Percentiles rank a stretch among this genome's conserved stretches.
phyloP scores from a whole-genome alignment of 805 yeast species.

The Nematodospora valgi region DNA sequence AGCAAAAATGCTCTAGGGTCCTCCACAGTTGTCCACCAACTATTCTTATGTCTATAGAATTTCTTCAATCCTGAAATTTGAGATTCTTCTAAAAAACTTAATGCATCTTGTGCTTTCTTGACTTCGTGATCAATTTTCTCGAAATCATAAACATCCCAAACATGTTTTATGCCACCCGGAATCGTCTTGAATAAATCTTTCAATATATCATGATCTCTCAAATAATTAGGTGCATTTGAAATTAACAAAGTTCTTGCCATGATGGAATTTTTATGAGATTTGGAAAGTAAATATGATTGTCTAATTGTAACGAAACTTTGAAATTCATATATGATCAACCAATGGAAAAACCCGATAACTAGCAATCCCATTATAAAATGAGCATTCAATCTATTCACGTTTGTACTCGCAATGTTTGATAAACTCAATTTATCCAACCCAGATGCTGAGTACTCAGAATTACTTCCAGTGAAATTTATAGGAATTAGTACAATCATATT shows the following conservation, averaged over 20 bases:
- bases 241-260: slow-evolving; percentile 36
- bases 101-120: slow-evolving; percentile 20
- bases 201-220: slow-evolving; percentile 24
- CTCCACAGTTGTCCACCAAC: not conserved
- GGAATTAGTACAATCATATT: slow-evolving; percentile 63
- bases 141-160: slow-evolving; percentile 55
- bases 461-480: slow-evolving; percentile 49
- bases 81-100: slow-evolving; percentile 26
- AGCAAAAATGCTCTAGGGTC: not conserved
- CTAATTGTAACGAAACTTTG: slow-evolving; percentile 46
- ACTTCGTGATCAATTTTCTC: slow-evolving; percentile 16
- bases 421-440: slow-evolving; percentile 72
- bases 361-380: slow-evolving; percentile 62
- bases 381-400: slow-evolving; percentile 48
- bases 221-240: slow-evolving; percentile 42
- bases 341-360: slow-evolving; percentile 55
- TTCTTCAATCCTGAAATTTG: slow-evolving; percentile 12
- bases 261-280: slow-evolving; percentile 19
- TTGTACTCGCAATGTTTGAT: slow-evolving; percentile 59
- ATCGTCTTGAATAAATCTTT: slow-evolving; percentile 32
- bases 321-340: slow-evolving; percentile 55
- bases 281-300: slow-evolving; percentile 36
- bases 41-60: not conserved
- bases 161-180: slow-evolving; percentile 51
- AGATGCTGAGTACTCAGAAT: slow-evolving; percentile 21